Percentiles rank a stretch among this genome's conserved stretches.
Evolutionary conservation across 805 yeast genomes (phyloP).

Genomic region (Kodamaea lidongshanica): DNA sequence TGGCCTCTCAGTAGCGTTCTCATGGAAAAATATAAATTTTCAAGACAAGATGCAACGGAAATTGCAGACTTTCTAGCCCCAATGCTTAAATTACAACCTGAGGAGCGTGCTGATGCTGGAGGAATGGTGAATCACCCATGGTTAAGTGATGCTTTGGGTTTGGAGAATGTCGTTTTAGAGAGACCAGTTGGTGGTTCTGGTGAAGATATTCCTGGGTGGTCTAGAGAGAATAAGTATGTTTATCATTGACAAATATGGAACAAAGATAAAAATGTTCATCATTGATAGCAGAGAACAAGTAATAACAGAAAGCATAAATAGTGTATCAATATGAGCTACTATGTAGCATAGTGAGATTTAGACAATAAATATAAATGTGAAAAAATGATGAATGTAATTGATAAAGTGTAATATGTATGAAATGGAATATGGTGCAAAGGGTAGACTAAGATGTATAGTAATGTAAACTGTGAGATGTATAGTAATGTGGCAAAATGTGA

Average conservation of each 20-base stretch:
- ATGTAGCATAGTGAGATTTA: too few species aligned
- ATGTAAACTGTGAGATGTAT: too few species aligned
- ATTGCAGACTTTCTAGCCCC: constrained; percentile 76
- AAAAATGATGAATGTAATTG: too few species aligned
- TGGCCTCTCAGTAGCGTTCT: constrained; percentile 85
- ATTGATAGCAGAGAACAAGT: too few species aligned
- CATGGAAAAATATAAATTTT: constrained; percentile 75
- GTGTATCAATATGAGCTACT: too few species aligned
- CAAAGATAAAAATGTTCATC: too few species aligned
- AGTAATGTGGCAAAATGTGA: too few species aligned
- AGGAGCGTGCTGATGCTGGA: constrained; percentile 87
- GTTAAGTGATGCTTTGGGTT: constrained; percentile 71
- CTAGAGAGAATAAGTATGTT: constrained; percentile 38
- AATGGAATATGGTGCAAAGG: too few species aligned
- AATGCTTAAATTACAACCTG: constrained; percentile 77
- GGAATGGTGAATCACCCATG: constrained; percentile 87
- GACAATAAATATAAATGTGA: too few species aligned
- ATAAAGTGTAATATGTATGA: too few species aligned
- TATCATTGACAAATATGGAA: constrained; percentile 1
- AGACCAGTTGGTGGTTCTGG: constrained; percentile 77
- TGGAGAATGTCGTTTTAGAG: constrained; percentile 64
- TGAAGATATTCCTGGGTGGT: constrained; percentile 89
- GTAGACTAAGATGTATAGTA: too few species aligned
- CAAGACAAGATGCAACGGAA: constrained; percentile 60
- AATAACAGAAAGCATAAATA: too few species aligned